Evolutionary conservation across 768 basidiomycete genomes (phyloP).

Genomic region (Chalciporus chontae): DNA sequence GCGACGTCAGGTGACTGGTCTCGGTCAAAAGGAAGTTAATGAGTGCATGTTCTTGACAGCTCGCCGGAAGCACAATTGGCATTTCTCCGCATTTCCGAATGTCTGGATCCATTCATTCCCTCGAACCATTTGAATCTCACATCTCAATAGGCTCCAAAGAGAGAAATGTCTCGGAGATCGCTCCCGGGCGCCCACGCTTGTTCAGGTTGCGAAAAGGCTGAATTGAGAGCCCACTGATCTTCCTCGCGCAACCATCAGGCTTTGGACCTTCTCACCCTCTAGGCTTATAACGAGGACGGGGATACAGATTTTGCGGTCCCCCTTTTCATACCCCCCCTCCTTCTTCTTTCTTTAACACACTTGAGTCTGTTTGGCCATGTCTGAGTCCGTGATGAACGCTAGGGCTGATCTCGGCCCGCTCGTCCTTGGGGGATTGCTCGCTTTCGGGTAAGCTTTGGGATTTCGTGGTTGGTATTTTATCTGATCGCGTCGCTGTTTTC

Average conservation of each 20-base stretch:
- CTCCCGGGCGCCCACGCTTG: neutral
- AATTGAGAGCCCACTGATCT: neutral
- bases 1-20: no score
- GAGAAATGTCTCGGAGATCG: neutral
- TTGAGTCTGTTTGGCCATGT: slow-evolving; percentile 3
- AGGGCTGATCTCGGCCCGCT: slow-evolving; percentile 16
- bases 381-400: neutral
- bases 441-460: slow-evolving; percentile 14
- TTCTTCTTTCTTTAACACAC: neutral
- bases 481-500: neutral
- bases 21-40: no score
- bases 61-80: no score
- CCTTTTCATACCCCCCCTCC: neutral
- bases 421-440: slow-evolving; percentile 20
- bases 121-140: no score
- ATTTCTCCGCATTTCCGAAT: no score
- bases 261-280: slow-evolving; percentile 1
- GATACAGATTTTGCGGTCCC: neutral
- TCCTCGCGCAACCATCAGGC: neutral
- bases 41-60: no score
- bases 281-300: slow-evolving; percentile 5
- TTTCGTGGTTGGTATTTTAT: neutral
- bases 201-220: neutral
- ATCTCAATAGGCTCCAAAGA: neutral
- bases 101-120: no score